Percentiles rank a stretch among this genome's conserved stretches.
These are phyloP conservation scores for Podospora sp. DNA, from an alignment of 495 filamentous ascomycete genomes.

Conservation along the genomic window DNA sequence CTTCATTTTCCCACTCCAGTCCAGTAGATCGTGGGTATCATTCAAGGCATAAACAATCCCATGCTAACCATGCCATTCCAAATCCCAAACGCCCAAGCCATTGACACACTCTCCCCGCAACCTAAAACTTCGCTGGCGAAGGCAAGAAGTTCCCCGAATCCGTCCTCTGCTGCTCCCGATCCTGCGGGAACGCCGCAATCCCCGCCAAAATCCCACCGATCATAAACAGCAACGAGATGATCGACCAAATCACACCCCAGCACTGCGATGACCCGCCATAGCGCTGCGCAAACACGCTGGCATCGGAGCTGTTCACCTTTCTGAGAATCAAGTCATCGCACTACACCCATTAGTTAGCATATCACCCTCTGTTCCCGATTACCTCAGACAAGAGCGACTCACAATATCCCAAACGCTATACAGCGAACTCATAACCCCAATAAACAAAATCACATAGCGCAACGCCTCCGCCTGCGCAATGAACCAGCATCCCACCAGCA, in stretches of 20 bases:
- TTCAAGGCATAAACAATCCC: neutral
- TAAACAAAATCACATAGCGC: slow-evolving; percentile 76
- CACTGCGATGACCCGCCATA: slow-evolving; percentile 81
- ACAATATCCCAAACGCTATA: slow-evolving; percentile 87
- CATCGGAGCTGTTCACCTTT: slow-evolving; percentile 79
- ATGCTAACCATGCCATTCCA: neutral
- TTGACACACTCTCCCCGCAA: neutral
- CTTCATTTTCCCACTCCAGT: neutral
- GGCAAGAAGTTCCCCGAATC: slow-evolving; percentile 69
- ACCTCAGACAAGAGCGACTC: slow-evolving; percentile 33
- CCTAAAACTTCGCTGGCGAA: slow-evolving; percentile 33
- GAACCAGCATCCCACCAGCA: slow-evolving; percentile 78
- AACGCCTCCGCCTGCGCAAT: slow-evolving; percentile 73
- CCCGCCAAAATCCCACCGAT: slow-evolving; percentile 69
- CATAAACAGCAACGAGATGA: slow-evolving; percentile 72
- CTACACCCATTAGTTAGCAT: slow-evolving; percentile 22
- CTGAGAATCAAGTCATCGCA: slow-evolving; percentile 83
- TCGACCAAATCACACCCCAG: slow-evolving; percentile 79
- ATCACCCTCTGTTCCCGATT: neutral
- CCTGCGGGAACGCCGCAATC: slow-evolving; percentile 73
- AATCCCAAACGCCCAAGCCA: neutral
- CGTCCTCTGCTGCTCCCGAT: slow-evolving; percentile 65
- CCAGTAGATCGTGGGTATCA: slow-evolving; percentile 9
- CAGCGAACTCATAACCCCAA: slow-evolving; percentile 75
- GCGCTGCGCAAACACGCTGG: slow-evolving; percentile 75